Evolutionary conservation across 2,329 filamentous ascomycete genomes (phyloP).

Genomic region (Sclerotinia sclerotiorum): DNA sequence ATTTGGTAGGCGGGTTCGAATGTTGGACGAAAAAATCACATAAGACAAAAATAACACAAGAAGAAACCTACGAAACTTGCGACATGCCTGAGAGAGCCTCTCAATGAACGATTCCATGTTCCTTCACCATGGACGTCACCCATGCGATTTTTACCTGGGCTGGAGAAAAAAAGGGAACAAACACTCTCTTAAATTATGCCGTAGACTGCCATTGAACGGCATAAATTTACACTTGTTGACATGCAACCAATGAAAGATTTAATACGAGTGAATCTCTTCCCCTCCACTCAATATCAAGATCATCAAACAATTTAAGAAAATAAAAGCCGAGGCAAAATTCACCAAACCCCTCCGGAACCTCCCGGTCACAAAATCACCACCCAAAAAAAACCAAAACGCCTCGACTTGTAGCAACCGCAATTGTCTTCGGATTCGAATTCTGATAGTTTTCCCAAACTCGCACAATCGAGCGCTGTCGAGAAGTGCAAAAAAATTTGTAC

Average conservation of each 20-base stretch:
- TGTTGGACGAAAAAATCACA: too few species aligned
- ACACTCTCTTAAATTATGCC: too few species aligned
- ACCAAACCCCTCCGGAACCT: neutral
- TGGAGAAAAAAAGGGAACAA: too few species aligned
- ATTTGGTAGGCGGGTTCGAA: too few species aligned
- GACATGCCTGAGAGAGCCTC: too few species aligned
- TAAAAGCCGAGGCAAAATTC: neutral
- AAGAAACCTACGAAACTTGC: too few species aligned
- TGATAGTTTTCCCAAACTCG: slow-evolving; percentile 16
- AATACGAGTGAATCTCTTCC: neutral
- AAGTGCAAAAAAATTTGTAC: neutral
- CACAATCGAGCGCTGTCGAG: slow-evolving; percentile 8
- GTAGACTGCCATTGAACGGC: neutral
- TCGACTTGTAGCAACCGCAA: neutral
- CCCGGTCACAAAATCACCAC: neutral
- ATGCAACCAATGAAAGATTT: slow-evolving; percentile 1
- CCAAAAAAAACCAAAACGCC: slow-evolving; percentile 14
- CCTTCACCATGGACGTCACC: too few species aligned
- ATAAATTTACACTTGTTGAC: neutral
- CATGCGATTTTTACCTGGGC: too few species aligned
- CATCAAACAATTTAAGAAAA: neutral
- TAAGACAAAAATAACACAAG: too few species aligned
- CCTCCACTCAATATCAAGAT: neutral
- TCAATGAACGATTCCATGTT: too few species aligned
- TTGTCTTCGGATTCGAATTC: neutral